Base-by-base conservation (phyloP, 371 early-diverging fungal species). In the Mycotypha africana region DNA sequence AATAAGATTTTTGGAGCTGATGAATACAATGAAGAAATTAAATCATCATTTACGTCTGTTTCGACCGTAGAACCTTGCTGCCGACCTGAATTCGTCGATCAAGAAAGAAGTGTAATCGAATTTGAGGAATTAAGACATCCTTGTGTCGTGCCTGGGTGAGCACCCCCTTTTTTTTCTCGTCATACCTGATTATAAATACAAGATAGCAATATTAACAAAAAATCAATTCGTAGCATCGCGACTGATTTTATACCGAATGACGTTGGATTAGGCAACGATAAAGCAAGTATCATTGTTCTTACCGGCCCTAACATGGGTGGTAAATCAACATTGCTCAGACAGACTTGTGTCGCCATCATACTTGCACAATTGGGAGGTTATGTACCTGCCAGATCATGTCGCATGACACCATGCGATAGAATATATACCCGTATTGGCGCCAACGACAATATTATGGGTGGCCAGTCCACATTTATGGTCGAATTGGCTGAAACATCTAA, bases 381-480 rank as follows among this genome's bases (percentile, higher is more conserved):
- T 59, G 95, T 99, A 1, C 93, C 98, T 6, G 97, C 98, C 1
- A 61, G 67, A 17, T 65, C 74, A 6, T 96, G 92, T 46, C 59
- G 67, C 0, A 37, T 98, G 41, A 86, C 92, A 6, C 82, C 95
- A 0, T 94, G 98, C 56, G 99, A 99, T 69, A 84, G 95, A 15
- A 92, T 99, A 56, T 95, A 92, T 56, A 98, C 98, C 1, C 80
- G 95, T 24, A 92, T 99, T 47, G 99, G 99, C 20, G 99, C 99
- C 1, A 91, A 91, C 65, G 99, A 99, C 78, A 93, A 93, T 54
- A 87, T 98, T 49, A 66, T 92, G 44, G 89, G 87, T 1, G 99
- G 99, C 0, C 95, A 98, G 54, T 96, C 97, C n/a, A 99, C 99
- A 1, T 99, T 99, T 69, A 96, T 98, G 97, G 93, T 97, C 0